Conservation (phyloP, 2,329 filamentous ascomycete species). For the Trichoderma lentiforme region DNA sequence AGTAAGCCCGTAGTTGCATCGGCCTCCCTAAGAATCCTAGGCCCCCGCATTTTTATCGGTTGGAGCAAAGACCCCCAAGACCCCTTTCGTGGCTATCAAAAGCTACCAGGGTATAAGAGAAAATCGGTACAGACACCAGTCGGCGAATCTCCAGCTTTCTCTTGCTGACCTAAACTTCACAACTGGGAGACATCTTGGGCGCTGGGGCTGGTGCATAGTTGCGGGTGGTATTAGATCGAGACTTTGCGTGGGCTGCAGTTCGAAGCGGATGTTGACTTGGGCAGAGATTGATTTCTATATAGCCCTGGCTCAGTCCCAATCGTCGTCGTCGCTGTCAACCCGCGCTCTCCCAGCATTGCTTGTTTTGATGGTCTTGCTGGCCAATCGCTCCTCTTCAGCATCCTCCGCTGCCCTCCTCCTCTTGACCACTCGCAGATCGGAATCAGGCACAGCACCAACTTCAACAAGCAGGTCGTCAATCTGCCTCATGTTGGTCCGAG, state of each 20-base stretch:
- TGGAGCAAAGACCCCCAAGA: not conserved
- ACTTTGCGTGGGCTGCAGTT: not conserved
- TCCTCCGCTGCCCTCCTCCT: slow-evolving; percentile 58
- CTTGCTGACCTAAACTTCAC: not conserved
- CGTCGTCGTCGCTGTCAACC: slow-evolving; percentile 48
- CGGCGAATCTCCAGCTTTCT: not conserved
- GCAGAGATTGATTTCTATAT: not conserved
- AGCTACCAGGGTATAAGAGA: not conserved
- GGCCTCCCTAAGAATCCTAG: not conserved
- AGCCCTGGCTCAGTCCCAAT: slow-evolving; percentile 54
- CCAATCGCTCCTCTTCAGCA: slow-evolving; percentile 54
- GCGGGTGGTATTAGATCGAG: not conserved
- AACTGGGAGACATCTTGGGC: not conserved
- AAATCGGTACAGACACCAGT: not conserved
- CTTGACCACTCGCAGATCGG: slow-evolving; percentile 73
- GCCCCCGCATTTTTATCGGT: not conserved
- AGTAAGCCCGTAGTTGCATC: not conserved
- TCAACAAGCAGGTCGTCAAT: slow-evolving; percentile 80
- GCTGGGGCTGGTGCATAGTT: not conserved
- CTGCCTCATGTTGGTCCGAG: slow-evolving; percentile 66
- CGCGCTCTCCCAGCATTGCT: slow-evolving; percentile 47
- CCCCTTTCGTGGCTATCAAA: not conserved
- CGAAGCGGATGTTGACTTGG: not conserved
- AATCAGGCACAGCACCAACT: slow-evolving; percentile 72
- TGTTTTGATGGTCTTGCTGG: slow-evolving; percentile 48